These are phyloP conservation scores for Funneliformis mosseae DNA, from an alignment of 192 early-diverging fungal genomes.

Conservation along the genomic window DNA sequence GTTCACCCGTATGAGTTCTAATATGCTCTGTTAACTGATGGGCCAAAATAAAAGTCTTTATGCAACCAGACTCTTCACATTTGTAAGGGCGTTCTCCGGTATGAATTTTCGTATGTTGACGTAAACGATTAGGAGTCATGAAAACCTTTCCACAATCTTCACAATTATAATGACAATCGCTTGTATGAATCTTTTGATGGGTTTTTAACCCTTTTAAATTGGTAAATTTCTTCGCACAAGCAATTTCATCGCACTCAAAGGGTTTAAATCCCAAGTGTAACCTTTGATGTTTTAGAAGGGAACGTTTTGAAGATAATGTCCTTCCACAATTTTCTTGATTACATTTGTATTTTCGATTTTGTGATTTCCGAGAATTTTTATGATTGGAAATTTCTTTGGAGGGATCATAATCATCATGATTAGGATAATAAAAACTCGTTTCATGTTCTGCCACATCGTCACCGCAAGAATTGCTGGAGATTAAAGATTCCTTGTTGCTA, in stretches of 20 bases:
- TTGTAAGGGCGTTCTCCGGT: neutral
- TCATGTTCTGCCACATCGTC: neutral
- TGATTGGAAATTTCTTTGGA: too few species aligned
- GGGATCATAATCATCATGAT: too few species aligned
- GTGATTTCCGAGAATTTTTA: neutral
- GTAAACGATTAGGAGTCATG: neutral
- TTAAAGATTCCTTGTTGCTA: neutral
- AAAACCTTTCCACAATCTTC: neutral
- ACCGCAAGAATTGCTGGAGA: neutral
- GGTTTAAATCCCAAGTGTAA: neutral
- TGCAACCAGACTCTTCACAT: neutral
- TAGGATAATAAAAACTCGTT: neutral
- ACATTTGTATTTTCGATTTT: neutral
- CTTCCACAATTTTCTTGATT: neutral
- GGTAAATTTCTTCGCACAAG: neutral
- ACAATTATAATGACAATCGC: neutral
- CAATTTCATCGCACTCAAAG: neutral
- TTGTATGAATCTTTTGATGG: neutral
- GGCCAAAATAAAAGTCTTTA: neutral
- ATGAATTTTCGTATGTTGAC: neutral
- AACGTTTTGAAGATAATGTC: neutral
- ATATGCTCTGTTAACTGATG: neutral
- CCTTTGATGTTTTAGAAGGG: neutral
- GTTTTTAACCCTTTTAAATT: neutral
- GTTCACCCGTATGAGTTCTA: neutral